phyloP scores from a whole-genome alignment of 257 asterid species.

The Dorcoceras hygrometricum region DNA sequence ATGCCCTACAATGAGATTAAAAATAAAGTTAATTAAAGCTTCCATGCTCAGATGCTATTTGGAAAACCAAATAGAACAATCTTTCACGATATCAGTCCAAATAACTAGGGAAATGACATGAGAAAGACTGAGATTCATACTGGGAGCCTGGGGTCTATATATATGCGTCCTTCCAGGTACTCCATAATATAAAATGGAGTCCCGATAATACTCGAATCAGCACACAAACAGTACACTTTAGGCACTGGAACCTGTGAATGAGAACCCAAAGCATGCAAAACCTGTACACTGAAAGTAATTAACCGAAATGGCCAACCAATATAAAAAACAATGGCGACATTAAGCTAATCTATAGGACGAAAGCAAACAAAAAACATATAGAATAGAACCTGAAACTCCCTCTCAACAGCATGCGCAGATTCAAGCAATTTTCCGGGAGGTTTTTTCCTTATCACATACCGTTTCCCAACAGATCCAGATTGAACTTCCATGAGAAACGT shows the following conservation, averaged over 20 bases:
- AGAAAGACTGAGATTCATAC: conserved; percentile 38
- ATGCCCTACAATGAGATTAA: conserved; percentile 47
- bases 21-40: conserved; percentile 16
- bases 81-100: conserved; percentile 5
- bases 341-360: not conserved
- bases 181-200: conserved; percentile 97
- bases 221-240: conserved; percentile 82
- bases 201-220: conserved; percentile 76
- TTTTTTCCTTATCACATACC: conserved; percentile 83
- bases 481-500: conserved; percentile 81
- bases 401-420: conserved; percentile 96
- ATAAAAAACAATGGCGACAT: not conserved
- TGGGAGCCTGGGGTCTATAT: conserved; percentile 73
- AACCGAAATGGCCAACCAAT: not conserved
- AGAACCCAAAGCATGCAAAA: conserved; percentile 74
- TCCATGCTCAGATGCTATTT: conserved; percentile 3
- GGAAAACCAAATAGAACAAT: conserved; percentile 8
- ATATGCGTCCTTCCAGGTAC: conserved; percentile 92
- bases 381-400: conserved; percentile 75
- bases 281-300: conserved; percentile 47
- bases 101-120: conserved; percentile 4
- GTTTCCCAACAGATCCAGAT: conserved; percentile 51
- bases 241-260: conserved; percentile 86
- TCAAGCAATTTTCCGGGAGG: conserved; percentile 79
- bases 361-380: not conserved